Conservation (phyloP, 352 stramenopile genomes). For the Phytopythium ostracodes region DNA sequence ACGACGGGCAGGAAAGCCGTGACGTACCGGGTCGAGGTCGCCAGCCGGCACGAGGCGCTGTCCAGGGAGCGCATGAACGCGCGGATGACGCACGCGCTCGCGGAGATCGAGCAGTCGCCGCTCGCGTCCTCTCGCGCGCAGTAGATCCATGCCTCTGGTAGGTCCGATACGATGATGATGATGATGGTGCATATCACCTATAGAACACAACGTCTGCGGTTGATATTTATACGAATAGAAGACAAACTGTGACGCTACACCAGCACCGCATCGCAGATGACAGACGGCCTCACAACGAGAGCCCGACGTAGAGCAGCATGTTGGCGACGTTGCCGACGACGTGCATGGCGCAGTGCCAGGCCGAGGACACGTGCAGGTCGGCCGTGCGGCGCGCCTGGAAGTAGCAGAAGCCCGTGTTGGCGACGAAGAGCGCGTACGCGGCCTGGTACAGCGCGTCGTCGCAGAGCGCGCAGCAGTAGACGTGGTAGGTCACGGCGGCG, state of each 20-base stretch:
- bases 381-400: slow-evolving; percentile 45
- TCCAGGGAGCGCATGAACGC: slow-evolving; percentile 50
- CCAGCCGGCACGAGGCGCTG: slow-evolving; percentile 31
- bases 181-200: too few species aligned
- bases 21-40: slow-evolving; percentile 56
- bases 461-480: slow-evolving; percentile 62
- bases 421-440: slow-evolving; percentile 58
- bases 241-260: background rate
- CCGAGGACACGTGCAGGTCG: slow-evolving; percentile 66
- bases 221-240: slow-evolving; percentile 8
- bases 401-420: slow-evolving; percentile 75
- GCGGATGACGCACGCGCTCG: slow-evolving; percentile 28
- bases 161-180: too few species aligned
- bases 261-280: too few species aligned
- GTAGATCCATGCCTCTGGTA: too few species aligned
- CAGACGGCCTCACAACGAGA: slow-evolving; percentile 30
- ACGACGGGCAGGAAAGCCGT: slow-evolving; percentile 46
- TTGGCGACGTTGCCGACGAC: slow-evolving; percentile 75
- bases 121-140: slow-evolving; percentile 47
- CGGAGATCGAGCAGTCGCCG: slow-evolving; percentile 40
- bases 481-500: slow-evolving; percentile 51
- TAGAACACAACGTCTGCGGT: background rate
- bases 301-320: slow-evolving; percentile 67
- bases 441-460: slow-evolving; percentile 50
- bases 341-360: slow-evolving; percentile 78